Conservation (phyloP, 192 early-diverging fungal genomes). For the Coemansia biformis region DNA sequence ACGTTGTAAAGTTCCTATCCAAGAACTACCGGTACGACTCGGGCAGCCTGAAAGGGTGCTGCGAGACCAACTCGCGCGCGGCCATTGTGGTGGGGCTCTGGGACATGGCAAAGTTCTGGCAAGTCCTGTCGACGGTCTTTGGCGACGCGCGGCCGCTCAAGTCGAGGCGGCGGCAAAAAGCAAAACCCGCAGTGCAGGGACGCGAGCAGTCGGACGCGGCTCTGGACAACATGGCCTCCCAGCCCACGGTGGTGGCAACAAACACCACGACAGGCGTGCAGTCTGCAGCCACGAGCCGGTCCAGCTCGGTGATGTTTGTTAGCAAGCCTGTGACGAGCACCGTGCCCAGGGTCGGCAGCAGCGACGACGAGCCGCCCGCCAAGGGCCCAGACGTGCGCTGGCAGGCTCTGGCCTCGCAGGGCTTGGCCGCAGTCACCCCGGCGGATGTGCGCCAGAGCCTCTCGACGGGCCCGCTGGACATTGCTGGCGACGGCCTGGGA, state of each 20-base stretch:
- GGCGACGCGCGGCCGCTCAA: constrained; percentile 33
- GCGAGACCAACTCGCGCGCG: constrained; percentile 18
- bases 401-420: background rate
- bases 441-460: constrained; percentile 6
- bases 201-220: background rate
- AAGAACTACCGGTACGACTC: constrained; percentile 44
- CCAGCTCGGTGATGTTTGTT: constrained; percentile 43
- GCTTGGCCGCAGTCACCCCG: constrained; percentile 11
- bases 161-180: constrained; percentile 6
- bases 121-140: constrained; percentile 30
- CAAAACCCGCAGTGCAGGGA: background rate
- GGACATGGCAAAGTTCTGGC: constrained; percentile 42
- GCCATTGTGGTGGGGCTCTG: constrained; percentile 9
- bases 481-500: background rate
- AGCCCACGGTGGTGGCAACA: background rate
- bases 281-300: constrained; percentile 29
- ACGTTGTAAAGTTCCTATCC: constrained; percentile 27
- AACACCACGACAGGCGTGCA: background rate
- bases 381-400: constrained; percentile 3
- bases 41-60: constrained; percentile 24
- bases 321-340: constrained; percentile 27
- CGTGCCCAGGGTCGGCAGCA: constrained; percentile 12
- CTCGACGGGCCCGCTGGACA: background rate
- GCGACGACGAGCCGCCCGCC: constrained; percentile 22
- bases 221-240: background rate